Conservation (phyloP, 257 asterid genomes). For the Primulina eburnea region DNA sequence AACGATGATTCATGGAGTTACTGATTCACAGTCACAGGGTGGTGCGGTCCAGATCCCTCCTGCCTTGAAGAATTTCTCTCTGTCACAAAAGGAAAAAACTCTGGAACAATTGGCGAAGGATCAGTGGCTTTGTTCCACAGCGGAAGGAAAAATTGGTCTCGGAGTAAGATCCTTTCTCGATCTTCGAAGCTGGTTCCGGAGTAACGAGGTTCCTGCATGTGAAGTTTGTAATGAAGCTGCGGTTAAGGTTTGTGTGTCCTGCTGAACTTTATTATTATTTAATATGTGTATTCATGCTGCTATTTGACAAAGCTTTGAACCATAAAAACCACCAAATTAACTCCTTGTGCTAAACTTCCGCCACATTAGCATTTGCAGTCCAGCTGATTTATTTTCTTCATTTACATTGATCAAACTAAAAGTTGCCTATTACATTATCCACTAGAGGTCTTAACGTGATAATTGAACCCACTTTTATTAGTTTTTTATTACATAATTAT, state of each 20-base stretch:
- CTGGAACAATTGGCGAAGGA: constrained; percentile 68
- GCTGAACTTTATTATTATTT: constrained; percentile 5
- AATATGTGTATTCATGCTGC: constrained; percentile 10
- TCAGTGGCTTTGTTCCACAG: constrained; percentile 68
- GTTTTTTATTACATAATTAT: not conserved
- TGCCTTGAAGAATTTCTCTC: constrained; percentile 66
- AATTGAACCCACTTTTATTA: not conserved
- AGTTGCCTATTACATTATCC: not conserved
- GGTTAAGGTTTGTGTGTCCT: constrained; percentile 55
- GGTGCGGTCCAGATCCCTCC: constrained; percentile 58
- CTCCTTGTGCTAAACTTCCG: not conserved
- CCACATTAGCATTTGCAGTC: not conserved
- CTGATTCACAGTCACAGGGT: constrained; percentile 52
- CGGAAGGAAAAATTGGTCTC: constrained; percentile 69
- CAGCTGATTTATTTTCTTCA: not conserved
- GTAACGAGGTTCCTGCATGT: constrained; percentile 75
- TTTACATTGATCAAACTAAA: not conserved
- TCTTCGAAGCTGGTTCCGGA: constrained; percentile 85
- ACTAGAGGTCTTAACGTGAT: not conserved
- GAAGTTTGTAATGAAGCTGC: constrained; percentile 96
- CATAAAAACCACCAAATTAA: not conserved
- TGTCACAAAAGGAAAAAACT: constrained; percentile 78
- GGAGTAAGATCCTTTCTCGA: constrained; percentile 90
- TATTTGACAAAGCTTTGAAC: not conserved
- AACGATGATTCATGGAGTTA: constrained; percentile 45